Conservation (phyloP, 1,284 basidiomycete species). For the Apiotrichum veenhuisii region DNA sequence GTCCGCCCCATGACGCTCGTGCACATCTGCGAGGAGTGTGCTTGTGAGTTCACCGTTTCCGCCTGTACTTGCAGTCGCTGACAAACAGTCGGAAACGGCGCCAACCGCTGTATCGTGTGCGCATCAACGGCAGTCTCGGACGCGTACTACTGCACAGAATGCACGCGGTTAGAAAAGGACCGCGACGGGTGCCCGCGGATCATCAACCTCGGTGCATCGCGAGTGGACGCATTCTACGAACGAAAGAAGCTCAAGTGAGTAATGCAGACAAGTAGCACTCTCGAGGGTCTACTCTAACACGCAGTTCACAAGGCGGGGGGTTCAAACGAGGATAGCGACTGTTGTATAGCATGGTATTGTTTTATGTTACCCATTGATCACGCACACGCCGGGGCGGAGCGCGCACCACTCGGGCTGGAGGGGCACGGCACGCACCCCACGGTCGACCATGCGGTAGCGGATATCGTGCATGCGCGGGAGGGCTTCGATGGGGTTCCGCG, state of each 20-base stretch:
- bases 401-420: conserved; percentile 80
- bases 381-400: conserved; percentile 5
- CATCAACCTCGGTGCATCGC: conserved; percentile 62
- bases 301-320: conserved; percentile 31
- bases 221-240: conserved; percentile 49
- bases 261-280: too few relatives aligned
- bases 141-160: conserved; percentile 95
- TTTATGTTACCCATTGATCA: conserved; percentile 6
- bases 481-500: conserved; percentile 52
- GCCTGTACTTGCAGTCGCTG: background rate
- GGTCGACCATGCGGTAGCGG: conserved; percentile 61
- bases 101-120: conserved; percentile 95
- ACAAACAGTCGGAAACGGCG: conserved; percentile 74
- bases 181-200: conserved; percentile 98
- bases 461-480: conserved; percentile 73
- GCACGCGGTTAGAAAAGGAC: conserved; percentile 93
- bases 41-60: conserved; percentile 55
- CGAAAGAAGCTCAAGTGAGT: conserved; percentile 44
- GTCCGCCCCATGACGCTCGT: conserved; percentile 97
- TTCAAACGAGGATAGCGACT: conserved; percentile 36
- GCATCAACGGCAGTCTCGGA: conserved; percentile 92
- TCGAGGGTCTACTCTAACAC: background rate
- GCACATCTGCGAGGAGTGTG: conserved; percentile 98
- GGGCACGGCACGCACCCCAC: conserved; percentile 64
- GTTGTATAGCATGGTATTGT: background rate